phyloP scores from a whole-genome alignment of 805 yeast genomes.

The Yarrowia osloensis region DNA sequence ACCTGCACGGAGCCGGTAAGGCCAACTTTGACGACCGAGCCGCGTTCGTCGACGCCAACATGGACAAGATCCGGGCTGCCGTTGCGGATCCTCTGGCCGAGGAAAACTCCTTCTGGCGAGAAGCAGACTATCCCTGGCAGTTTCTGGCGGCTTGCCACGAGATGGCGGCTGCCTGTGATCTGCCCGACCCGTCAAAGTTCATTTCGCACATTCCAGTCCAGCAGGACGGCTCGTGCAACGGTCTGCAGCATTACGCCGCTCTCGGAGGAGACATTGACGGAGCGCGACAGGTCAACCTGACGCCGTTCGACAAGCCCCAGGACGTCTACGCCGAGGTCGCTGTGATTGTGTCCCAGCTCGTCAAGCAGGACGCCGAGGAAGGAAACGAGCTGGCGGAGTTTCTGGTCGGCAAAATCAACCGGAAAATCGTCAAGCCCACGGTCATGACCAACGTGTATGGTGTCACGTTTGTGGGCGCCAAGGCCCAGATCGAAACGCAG shows the following conservation, averaged over 20 bases:
- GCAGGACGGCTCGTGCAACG: slow-evolving; percentile 70
- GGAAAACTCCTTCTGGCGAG: slow-evolving; percentile 55
- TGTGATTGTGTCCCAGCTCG: slow-evolving; percentile 48
- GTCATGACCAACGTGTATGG: slow-evolving; percentile 99
- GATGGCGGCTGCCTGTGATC: slow-evolving; percentile 50
- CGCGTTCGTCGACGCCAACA: slow-evolving; percentile 50
- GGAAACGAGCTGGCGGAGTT: slow-evolving; percentile 43
- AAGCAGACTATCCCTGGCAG: slow-evolving; percentile 66
- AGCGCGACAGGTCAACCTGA: slow-evolving; percentile 60
- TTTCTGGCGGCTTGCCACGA: slow-evolving; percentile 59
- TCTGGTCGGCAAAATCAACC: slow-evolving; percentile 62
- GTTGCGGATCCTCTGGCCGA: slow-evolving; percentile 51
- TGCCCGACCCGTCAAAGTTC: slow-evolving; percentile 53
- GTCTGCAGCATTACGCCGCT: slow-evolving; percentile 70
- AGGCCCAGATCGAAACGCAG: slow-evolving; percentile 81
- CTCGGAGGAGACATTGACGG: slow-evolving; percentile 70
- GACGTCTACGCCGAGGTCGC: slow-evolving; percentile 64
- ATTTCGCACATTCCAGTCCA: slow-evolving; percentile 59
- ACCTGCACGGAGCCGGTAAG: slow-evolving; percentile 60
- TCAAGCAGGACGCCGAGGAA: slow-evolving; percentile 50
- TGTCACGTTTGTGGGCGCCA: slow-evolving; percentile 91
- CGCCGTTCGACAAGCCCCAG: slow-evolving; percentile 58
- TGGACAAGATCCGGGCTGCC: slow-evolving; percentile 48
- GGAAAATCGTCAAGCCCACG: slow-evolving; percentile 93
- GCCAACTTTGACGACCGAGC: slow-evolving; percentile 55